Base-by-base conservation (phyloP, 371 early-diverging fungal genomes). In the Syncephalastrum racemosum region DNA sequence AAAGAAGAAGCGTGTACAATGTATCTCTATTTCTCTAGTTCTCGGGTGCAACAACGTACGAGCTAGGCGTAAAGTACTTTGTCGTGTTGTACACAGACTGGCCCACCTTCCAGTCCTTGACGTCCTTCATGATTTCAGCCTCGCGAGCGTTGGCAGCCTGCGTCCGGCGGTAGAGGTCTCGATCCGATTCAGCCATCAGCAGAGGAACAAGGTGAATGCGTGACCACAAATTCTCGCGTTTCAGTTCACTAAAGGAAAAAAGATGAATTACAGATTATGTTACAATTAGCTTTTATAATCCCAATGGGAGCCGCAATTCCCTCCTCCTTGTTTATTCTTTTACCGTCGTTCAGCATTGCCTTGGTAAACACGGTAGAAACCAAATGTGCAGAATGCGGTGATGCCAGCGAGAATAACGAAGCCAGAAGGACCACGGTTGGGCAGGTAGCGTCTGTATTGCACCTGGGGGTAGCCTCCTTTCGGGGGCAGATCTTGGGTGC, bases 211-310 rank as follows among this genome's bases (percentile, higher is more conserved):
- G 71, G 79, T 92, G 82, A 64, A 98, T 92, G 45, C 98, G 89
- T 47, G 90, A 73, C 97, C 97, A 98, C 27, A 88, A 82, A 66
- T 94, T 93, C 75, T 97, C 97, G 61, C 97, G 88, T 56, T 88
- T 84, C 23, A 95, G 80, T 68, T 98, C 97, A 56, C 96, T 94
- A 68, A 15, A 41, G 4, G 16, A 53, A 45, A 23, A 60, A 49
- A 50, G 49, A 14, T 46, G 46, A 16, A n/a, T n/a, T n/a, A n/a
- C n/a, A n/a, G n/a, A n/a, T n/a, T 41, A 10, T 41, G 41, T 41
- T 41, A 15, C 12, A 41, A 50, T n/a, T n/a, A n/a, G n/a, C n/a
- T n/a, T n/a, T n/a, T n/a, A n/a, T 16, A 54, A 46, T 22, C 24
- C 55, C 24, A 12, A 15, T 54, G 10, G 27, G 18, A 46, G 45